phyloP scores from a whole-genome alignment of 805 yeast genomes.

The Wickerhamiella nectarea region DNA sequence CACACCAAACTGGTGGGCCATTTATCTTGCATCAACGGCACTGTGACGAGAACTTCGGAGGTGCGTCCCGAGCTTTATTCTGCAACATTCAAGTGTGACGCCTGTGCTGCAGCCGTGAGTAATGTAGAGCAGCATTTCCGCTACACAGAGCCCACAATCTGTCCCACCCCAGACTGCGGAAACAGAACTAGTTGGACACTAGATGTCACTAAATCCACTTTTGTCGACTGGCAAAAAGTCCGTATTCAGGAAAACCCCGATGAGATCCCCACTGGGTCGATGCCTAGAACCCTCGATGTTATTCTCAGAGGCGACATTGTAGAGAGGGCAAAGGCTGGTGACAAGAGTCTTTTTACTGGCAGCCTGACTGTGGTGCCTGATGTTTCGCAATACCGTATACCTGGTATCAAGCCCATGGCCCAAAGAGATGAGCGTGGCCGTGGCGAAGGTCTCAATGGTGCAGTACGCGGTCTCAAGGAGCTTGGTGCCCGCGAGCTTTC shows the following conservation, averaged over 20 bases:
- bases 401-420: constrained; percentile 84
- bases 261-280: constrained; percentile 95
- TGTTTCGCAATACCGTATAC: constrained; percentile 82
- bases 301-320: constrained; percentile 87
- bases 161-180: constrained; percentile 77
- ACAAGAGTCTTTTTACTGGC: constrained; percentile 85
- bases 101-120: constrained; percentile 71
- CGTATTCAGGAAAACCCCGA: constrained; percentile 92
- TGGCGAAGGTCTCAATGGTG: constrained; percentile 61
- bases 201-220: constrained; percentile 68
- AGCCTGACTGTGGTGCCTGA: constrained; percentile 92
- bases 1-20: constrained; percentile 82
- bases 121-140: constrained; percentile 87
- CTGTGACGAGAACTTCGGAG: constrained; percentile 91
- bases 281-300: constrained; percentile 94
- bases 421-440: constrained; percentile 52
- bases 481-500: constrained; percentile 93
- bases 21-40: constrained; percentile 74
- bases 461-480: constrained; percentile 76
- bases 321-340: constrained; percentile 95
- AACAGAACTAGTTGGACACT: constrained; percentile 79
- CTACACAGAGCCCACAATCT: constrained; percentile 87
- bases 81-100: constrained; percentile 80
- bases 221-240: constrained; percentile 92
- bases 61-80: constrained; percentile 86